Evolutionary conservation across 345 rosid genomes (phyloP).

Genomic region (Carallia pectinifolia): DNA sequence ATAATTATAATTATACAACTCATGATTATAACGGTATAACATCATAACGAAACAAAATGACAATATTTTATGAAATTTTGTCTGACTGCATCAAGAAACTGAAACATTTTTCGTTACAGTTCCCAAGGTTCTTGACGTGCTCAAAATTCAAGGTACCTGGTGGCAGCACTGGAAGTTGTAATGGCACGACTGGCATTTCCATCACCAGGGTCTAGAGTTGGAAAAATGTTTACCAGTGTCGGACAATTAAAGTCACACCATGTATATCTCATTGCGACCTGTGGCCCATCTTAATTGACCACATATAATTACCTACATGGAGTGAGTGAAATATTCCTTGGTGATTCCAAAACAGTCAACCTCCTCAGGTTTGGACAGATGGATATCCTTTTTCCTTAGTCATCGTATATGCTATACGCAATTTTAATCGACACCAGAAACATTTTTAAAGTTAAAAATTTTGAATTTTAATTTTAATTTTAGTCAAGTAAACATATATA

Average conservation of each 20-base stretch:
- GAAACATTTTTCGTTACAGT: no score
- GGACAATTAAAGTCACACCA: neutral
- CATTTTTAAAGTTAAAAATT: no score
- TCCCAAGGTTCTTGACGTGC: neutral
- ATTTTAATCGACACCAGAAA: no score
- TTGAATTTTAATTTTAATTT: no score
- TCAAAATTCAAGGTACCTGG: neutral
- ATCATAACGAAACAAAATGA: no score
- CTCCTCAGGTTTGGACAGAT: neutral
- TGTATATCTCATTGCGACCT: neutral
- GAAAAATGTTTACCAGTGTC: neutral
- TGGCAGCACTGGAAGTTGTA: conserved; percentile 4
- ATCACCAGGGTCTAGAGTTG: neutral
- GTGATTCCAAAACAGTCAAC: neutral
- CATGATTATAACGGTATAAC: no score
- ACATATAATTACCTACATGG: neutral
- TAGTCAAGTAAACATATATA: no score
- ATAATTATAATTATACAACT: no score
- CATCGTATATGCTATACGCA: no score
- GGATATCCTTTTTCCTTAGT: no score
- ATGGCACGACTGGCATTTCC: neutral
- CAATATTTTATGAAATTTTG: no score
- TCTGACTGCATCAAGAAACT: no score
- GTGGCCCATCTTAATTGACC: neutral
- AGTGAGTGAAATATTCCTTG: neutral